Conservation (phyloP, 371 early-diverging fungal species). For the Saksenaea vasiformis region DNA sequence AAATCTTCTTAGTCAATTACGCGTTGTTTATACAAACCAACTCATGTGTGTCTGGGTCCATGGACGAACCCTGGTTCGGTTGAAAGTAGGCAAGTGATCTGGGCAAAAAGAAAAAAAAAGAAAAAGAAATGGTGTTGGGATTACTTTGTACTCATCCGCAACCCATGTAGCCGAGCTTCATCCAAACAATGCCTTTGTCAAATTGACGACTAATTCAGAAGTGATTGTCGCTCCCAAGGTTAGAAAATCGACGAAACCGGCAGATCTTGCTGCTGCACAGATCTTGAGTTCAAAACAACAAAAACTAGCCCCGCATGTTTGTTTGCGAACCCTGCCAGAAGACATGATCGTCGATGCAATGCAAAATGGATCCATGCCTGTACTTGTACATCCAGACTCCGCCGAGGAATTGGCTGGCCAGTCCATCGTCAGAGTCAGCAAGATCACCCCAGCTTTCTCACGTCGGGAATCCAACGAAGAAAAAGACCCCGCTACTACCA, state of each 20-base stretch:
- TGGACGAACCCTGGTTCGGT: slow-evolving; percentile 59
- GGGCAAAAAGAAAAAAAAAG: no score
- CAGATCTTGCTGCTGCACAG: slow-evolving; percentile 15
- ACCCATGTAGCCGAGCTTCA: slow-evolving; percentile 54
- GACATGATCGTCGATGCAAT: not conserved
- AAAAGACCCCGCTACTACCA: slow-evolving; percentile 24
- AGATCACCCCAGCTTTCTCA: slow-evolving; percentile 23
- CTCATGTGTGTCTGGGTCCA: slow-evolving; percentile 77
- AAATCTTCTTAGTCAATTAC: slow-evolving; percentile 74
- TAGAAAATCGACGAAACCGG: slow-evolving; percentile 22
- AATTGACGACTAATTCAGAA: slow-evolving; percentile 69
- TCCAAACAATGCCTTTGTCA: slow-evolving; percentile 58
- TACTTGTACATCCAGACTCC: slow-evolving; percentile 29
- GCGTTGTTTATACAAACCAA: slow-evolving; percentile 69
- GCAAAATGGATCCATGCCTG: not conserved
- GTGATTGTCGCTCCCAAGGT: slow-evolving; percentile 84
- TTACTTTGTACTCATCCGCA: not conserved
- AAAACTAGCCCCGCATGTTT: slow-evolving; percentile 24
- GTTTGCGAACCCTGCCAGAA: slow-evolving; percentile 23
- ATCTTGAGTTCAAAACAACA: slow-evolving; percentile 13
- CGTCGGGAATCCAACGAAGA: slow-evolving; percentile 14
- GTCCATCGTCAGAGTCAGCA: slow-evolving; percentile 23
- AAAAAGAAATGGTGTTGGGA: no score
- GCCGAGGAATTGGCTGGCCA: slow-evolving; percentile 12
- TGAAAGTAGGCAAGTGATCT: slow-evolving; percentile 56